Evolutionary conservation across 208 protist species (phyloP).

Genomic region (Strigomonas oncopelti): DNA sequence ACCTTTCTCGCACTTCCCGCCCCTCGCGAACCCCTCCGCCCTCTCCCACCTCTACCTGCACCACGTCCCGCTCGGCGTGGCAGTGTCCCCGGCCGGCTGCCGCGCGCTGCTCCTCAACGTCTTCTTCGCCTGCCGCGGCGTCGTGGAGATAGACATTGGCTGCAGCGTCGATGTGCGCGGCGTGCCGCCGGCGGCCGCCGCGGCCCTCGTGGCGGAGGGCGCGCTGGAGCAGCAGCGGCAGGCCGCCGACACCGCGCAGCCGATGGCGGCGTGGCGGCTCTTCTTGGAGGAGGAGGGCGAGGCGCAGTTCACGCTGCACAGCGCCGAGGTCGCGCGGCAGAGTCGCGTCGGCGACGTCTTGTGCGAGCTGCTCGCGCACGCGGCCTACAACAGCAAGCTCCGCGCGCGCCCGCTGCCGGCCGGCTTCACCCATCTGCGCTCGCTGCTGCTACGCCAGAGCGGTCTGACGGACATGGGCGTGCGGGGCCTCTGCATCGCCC

Average conservation of each 20-base stretch:
- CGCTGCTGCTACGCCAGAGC: constrained; percentile 52
- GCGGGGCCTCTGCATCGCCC: constrained; percentile 43
- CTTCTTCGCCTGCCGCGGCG: constrained; percentile 60
- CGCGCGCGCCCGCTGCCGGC: constrained; percentile 26
- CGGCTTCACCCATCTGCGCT: constrained; percentile 49
- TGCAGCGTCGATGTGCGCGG: constrained; percentile 45
- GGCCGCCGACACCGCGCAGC: constrained; percentile 2
- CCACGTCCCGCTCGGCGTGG: constrained; percentile 52
- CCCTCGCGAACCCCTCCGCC: constrained; percentile 22
- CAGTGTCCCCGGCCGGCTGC: constrained; percentile 53
- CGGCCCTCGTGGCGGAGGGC: not conserved
- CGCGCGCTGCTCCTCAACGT: constrained; percentile 71
- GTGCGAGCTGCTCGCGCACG: constrained; percentile 65
- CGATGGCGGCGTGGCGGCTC: constrained; percentile 23
- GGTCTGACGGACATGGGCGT: constrained; percentile 65
- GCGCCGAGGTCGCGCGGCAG: constrained; percentile 29
- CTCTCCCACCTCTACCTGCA: constrained; percentile 39
- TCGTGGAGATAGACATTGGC: constrained; percentile 52
- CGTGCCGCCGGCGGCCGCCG: constrained; percentile 15
- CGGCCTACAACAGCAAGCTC: constrained; percentile 44
- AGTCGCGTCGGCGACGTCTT: constrained; percentile 63
- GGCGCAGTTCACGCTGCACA: constrained; percentile 38
- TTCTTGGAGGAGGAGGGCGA: constrained; percentile 27
- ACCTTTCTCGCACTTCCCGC: constrained; percentile 34
- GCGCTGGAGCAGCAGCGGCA: not conserved